These are phyloP conservation scores for Tylopilus plumbeoviolaceoides DNA, from an alignment of 768 basidiomycete species.

Conservation along the genomic window DNA sequence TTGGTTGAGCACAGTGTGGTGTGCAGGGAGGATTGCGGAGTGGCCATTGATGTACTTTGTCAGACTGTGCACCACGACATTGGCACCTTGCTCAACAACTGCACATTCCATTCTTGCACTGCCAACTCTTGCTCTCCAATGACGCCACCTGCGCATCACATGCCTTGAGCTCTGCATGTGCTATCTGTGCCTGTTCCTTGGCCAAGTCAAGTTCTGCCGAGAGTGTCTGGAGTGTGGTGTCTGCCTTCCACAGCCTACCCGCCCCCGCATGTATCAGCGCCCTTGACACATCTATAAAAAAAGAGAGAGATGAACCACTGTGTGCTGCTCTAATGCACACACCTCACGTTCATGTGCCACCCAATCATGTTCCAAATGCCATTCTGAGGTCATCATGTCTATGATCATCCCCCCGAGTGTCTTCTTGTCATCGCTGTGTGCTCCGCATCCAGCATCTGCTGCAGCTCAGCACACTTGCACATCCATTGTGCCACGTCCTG, in stretches of 20 bases:
- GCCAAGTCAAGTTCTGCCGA: constrained; percentile 67
- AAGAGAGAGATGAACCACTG: constrained; percentile 51
- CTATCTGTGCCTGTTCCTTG: constrained; percentile 61
- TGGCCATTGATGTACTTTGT: constrained; percentile 95
- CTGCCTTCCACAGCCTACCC: constrained; percentile 72
- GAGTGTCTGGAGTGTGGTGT: constrained; percentile 53
- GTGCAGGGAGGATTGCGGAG: constrained; percentile 71
- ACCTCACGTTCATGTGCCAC: constrained; percentile 59
- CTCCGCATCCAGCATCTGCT: constrained; percentile 64
- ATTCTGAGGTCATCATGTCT: constrained; percentile 74
- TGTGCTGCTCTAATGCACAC: constrained; percentile 61
- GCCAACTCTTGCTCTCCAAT: constrained; percentile 70
- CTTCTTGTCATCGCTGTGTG: constrained; percentile 72
- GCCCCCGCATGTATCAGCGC: too few relatives aligned
- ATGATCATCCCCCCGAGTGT: constrained; percentile 78
- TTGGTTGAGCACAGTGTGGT: constrained; percentile 43
- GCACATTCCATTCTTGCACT: constrained; percentile 81
- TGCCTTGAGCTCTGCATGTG: constrained; percentile 70
- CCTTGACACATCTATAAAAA: too few relatives aligned
- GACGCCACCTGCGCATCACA: constrained; percentile 61
- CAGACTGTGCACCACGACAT: constrained; percentile 78
- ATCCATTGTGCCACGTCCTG: constrained; percentile 49
- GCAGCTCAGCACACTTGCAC: constrained; percentile 51
- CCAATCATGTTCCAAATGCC: constrained; percentile 59
- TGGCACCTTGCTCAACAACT: constrained; percentile 83